phyloP scores from a whole-genome alignment of 164 flowering plant species.

The Echeveria elegans region DNA sequence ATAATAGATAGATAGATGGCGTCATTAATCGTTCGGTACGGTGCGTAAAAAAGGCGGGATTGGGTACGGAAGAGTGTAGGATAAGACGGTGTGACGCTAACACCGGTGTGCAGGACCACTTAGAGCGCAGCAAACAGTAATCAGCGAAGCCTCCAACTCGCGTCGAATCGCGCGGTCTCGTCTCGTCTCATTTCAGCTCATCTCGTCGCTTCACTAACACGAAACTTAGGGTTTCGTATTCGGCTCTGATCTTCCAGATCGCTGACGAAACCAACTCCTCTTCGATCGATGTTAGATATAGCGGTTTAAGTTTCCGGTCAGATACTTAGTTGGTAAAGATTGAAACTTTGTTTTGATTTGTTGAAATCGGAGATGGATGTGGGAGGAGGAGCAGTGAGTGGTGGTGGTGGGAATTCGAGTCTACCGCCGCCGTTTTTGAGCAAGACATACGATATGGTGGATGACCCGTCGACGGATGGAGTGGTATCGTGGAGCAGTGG shows the following conservation, averaged over 20 bases:
- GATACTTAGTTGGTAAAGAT: background rate
- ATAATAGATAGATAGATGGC: too few relatives aligned
- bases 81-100: background rate
- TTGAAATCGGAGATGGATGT: background rate
- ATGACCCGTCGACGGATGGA: conserved; percentile 53
- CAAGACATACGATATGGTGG: conserved; percentile 86
- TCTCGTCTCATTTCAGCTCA: too few relatives aligned
- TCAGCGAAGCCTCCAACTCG: conserved; percentile 4
- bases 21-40: background rate
- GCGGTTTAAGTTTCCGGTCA: background rate
- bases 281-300: background rate
- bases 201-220: background rate
- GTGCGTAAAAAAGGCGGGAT: background rate
- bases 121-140: background rate
- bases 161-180: background rate
- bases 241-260: background rate
- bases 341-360: background rate
- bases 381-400: background rate
- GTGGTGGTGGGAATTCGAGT: background rate
- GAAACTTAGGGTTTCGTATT: background rate
- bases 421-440: conserved; percentile 70
- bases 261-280: background rate
- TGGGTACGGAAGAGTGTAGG: background rate
- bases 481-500: conserved; percentile 69
- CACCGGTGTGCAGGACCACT: background rate